Conservation (phyloP, 495 filamentous ascomycete genomes). For the Lasiosphaeriaceae sp. region DNA sequence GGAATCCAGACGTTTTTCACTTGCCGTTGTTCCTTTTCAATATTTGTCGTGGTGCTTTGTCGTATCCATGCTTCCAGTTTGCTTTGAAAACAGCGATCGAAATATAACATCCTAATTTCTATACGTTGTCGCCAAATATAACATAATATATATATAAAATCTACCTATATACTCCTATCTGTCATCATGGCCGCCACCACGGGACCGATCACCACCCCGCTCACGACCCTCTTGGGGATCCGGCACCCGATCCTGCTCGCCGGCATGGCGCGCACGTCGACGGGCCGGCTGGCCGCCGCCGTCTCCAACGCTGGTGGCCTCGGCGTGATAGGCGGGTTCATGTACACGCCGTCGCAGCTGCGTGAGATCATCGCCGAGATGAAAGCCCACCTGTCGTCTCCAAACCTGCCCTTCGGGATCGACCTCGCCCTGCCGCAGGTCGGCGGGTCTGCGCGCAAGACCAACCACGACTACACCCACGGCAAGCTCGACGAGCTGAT, state of each 20-base stretch:
- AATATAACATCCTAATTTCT: no score
- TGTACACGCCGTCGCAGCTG: slow-evolving; percentile 78
- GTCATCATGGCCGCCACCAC: not conserved
- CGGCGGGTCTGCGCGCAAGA: slow-evolving; percentile 72
- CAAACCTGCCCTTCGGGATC: slow-evolving; percentile 74
- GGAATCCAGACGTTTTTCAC: no score
- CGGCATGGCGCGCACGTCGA: slow-evolving; percentile 81
- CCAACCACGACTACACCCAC: slow-evolving; percentile 88
- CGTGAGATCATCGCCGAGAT: slow-evolving; percentile 77
- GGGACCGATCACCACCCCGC: slow-evolving; percentile 66
- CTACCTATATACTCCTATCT: no score
- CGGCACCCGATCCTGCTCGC: slow-evolving; percentile 80
- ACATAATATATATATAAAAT: no score
- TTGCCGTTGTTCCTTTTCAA: no score
- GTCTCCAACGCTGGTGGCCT: slow-evolving; percentile 85
- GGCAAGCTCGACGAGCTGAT: slow-evolving; percentile 80
- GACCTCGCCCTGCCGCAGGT: slow-evolving; percentile 85
- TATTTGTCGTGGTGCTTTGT: no score
- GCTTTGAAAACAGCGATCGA: no score
- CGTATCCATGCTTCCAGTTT: no score
- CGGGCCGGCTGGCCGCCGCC: slow-evolving; percentile 73
- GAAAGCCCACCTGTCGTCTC: slow-evolving; percentile 61
- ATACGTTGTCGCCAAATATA: no score
- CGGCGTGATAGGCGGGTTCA: slow-evolving; percentile 78
- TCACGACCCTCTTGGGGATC: slow-evolving; percentile 70